Evolutionary conservation across 2,329 filamentous ascomycete species (phyloP).

Genomic region (Paecilomyces fulvus): DNA sequence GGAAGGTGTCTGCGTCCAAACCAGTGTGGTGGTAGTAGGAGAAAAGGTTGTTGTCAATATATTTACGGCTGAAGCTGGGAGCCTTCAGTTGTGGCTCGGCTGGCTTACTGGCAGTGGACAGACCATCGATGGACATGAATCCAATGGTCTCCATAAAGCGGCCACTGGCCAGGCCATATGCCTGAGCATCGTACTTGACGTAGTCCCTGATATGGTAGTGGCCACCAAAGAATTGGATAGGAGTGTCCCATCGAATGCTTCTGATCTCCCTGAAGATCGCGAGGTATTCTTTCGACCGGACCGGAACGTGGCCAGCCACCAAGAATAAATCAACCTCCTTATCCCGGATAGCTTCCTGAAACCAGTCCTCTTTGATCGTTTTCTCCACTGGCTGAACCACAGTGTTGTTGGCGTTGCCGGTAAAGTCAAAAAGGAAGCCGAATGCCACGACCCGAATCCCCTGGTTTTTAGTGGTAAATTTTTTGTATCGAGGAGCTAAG

Average conservation of each 20-base stretch:
- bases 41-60: slow-evolving; percentile 89
- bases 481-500: slow-evolving; percentile 73
- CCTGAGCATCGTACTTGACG: slow-evolving; percentile 65
- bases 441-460: slow-evolving; percentile 78
- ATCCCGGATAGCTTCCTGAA: slow-evolving; percentile 73
- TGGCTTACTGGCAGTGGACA: slow-evolving; percentile 31
- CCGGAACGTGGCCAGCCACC: slow-evolving; percentile 75
- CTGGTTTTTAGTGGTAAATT: slow-evolving; percentile 86
- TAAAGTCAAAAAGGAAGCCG: slow-evolving; percentile 93
- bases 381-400: slow-evolving; percentile 71
- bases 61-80: slow-evolving; percentile 63
- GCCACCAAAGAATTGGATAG: slow-evolving; percentile 86
- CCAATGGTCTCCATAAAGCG: slow-evolving; percentile 93
- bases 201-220: slow-evolving; percentile 86
- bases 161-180: slow-evolving; percentile 75
- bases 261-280: slow-evolving; percentile 72
- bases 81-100: slow-evolving; percentile 22
- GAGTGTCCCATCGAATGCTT: slow-evolving; percentile 65
- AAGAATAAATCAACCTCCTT: slow-evolving; percentile 76
- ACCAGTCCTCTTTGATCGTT: slow-evolving; percentile 79
- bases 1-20: slow-evolving; percentile 63
- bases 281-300: slow-evolving; percentile 71
- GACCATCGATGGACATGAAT: slow-evolving; percentile 76
- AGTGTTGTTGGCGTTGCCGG: slow-evolving; percentile 82
- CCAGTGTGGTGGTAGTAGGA: slow-evolving; percentile 75